Evolutionary conservation across 169 alveolate genomes (phyloP), one percentile per base, ranked within the genome.

Genomic region (Prorocentrum cordatum): DNA sequence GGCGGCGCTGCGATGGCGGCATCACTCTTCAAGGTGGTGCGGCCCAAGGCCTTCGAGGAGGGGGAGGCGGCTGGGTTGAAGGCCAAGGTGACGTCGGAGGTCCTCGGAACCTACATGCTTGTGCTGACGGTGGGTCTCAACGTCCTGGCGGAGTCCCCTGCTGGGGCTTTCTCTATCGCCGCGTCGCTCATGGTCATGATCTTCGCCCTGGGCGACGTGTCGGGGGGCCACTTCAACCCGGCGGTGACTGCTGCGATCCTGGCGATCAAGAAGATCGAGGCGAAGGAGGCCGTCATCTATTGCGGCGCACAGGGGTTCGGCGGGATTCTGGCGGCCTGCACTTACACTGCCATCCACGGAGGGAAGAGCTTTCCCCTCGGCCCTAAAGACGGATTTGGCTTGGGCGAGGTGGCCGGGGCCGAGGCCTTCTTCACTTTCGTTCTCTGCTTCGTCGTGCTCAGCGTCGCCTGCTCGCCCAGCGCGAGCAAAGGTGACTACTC

Each of bases 1-100:
- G 38, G 45, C 24, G 91, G 91, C 9, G 91, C 91, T 10, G 91
- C 80, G 29, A n/a, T 83, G 82, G 91, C 91, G 0, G 91, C 91
- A 2, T 70, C 61, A 6, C 71, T 83, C 27, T 83, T 66, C 82
- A 64, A 45, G 42, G 70, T 83, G 58, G 71, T 83, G 38, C 91
- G 91, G 32, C 80, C 91, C 2, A 71, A 64, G 45, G 91, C 62
- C 59, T 66, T 83, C 61, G 91, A 82, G 2, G 82, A 68, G 1
- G 91, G 39, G 71, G 66, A 77, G 87, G 29, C 71, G 5, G 68
- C 29, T 26, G 1, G 29, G 50, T 16, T 45, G 29, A n/a, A 27
- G 20, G 45, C 80, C 14, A 70, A 83, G 71, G 27, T 83, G 50
- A 73, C 66, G 71, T 45, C 79, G 27, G 88, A 77, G 58, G 50